Evolutionary conservation across 306 rosid genomes (phyloP).

Genomic region (Cucumis sativus): Cucumber_9930_V3 NC_026655.2:25721001-25721500

Average conservation of each 20-base stretch:
- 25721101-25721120: constrained; percentile 5
- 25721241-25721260: background rate
- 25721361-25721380: background rate
- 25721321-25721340: background rate
- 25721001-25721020: background rate
- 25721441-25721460: background rate
- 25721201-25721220: background rate
- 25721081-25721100: constrained; percentile 16
- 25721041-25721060: constrained; percentile 12
- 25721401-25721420: background rate
- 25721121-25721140: background rate
- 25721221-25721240: background rate
- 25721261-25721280: background rate
- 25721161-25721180: constrained; percentile 58
- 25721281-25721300: background rate
- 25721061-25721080: constrained; percentile 1
- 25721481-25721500: constrained; percentile 3
- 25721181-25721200: constrained; percentile 17
- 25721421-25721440: too few relatives aligned
- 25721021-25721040: background rate
- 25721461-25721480: background rate
- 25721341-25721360: background rate
- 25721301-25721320: background rate
- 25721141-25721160: constrained; percentile 33
- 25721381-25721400: background rate